These are phyloP conservation scores for Amanita phalloides DNA, from an alignment of 768 basidiomycete genomes.

Conservation along the genomic window DNA sequence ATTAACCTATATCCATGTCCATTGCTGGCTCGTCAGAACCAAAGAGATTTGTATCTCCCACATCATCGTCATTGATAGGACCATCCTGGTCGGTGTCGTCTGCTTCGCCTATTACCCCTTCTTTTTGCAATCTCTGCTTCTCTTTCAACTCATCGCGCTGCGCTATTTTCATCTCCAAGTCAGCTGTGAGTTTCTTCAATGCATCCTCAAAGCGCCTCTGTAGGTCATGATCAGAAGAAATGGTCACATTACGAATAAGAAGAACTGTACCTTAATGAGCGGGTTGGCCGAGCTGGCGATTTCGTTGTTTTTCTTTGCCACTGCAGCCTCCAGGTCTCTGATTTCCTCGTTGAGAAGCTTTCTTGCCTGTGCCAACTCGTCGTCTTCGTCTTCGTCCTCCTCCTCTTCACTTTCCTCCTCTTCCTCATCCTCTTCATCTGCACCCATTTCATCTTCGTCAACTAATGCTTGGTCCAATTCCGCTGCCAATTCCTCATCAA, in stretches of 20 bases:
- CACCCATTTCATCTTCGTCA: slow-evolving; percentile 38
- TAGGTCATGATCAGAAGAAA: background rate
- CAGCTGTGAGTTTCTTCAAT: slow-evolving; percentile 75
- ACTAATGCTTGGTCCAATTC: slow-evolving; percentile 82
- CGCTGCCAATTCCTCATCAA: slow-evolving; percentile 82
- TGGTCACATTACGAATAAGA: background rate
- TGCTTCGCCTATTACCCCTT: slow-evolving; percentile 41
- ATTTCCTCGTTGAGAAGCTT: slow-evolving; percentile 85
- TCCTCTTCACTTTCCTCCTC: slow-evolving; percentile 62
- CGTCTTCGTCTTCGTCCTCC: slow-evolving; percentile 76
- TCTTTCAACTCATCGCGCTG: slow-evolving; percentile 78
- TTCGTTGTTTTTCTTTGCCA: slow-evolving; percentile 76
- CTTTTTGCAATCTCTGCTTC: slow-evolving; percentile 59
- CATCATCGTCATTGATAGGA: slow-evolving; percentile 19
- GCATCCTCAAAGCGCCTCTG: slow-evolving; percentile 93
- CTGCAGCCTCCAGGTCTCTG: slow-evolving; percentile 78
- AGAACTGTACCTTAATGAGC: slow-evolving; percentile 57
- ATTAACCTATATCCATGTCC: slow-evolving; percentile 25
- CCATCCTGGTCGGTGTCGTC: slow-evolving; percentile 27
- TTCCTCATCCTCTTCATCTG: slow-evolving; percentile 52
- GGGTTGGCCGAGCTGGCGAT: slow-evolving; percentile 79
- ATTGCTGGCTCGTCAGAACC: slow-evolving; percentile 33
- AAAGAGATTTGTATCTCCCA: slow-evolving; percentile 30
- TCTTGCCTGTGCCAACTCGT: slow-evolving; percentile 67
- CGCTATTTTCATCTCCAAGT: slow-evolving; percentile 74